A percentile compares a stretch with the other conserved stretches of the same genome.
phyloP scores from a whole-genome alignment of 805 yeast species.

The Pichia occidentalis region DNA sequence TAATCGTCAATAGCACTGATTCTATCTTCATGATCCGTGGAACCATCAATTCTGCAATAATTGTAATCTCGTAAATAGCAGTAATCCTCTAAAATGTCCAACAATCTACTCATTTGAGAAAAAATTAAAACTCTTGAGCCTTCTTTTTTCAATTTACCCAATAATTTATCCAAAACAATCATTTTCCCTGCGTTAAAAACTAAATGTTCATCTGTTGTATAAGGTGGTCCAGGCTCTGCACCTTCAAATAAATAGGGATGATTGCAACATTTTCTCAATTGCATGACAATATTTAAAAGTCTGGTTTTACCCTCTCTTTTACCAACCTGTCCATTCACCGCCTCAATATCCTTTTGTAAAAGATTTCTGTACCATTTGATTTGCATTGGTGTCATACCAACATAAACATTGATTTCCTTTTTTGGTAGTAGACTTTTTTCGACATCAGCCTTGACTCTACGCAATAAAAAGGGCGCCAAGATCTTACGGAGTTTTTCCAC shows the following conservation, averaged over 20 bases:
- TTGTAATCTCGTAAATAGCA: conserved; percentile 77
- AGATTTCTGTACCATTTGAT: conserved; percentile 83
- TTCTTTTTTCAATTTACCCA: conserved; percentile 59
- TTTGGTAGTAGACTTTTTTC: conserved; percentile 88
- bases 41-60: conserved; percentile 91
- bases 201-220: conserved; percentile 89
- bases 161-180: conserved; percentile 77
- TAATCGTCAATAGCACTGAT: conserved; percentile 89
- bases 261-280: conserved; percentile 90
- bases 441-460: conserved; percentile 90
- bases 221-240: conserved; percentile 99
- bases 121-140: conserved; percentile 90
- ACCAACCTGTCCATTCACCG: conserved; percentile 94
- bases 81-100: conserved; percentile 89
- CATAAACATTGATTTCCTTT: conserved; percentile 81
- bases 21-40: conserved; percentile 89
- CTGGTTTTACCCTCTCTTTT: conserved; percentile 91
- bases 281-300: conserved; percentile 91
- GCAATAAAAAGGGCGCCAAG: conserved; percentile 75
- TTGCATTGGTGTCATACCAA: conserved; percentile 96
- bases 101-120: conserved; percentile 86
- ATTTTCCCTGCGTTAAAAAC: conserved; percentile 87
- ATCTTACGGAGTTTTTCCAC: conserved; percentile 87
- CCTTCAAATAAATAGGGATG: conserved; percentile 97
- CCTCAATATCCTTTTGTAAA: conserved; percentile 89